A percentile compares a stretch with the other conserved stretches of the same genome.
These are phyloP conservation scores for Sugiyamaella smithiae DNA, from an alignment of 805 yeast genomes.

Conservation along the genomic window DNA sequence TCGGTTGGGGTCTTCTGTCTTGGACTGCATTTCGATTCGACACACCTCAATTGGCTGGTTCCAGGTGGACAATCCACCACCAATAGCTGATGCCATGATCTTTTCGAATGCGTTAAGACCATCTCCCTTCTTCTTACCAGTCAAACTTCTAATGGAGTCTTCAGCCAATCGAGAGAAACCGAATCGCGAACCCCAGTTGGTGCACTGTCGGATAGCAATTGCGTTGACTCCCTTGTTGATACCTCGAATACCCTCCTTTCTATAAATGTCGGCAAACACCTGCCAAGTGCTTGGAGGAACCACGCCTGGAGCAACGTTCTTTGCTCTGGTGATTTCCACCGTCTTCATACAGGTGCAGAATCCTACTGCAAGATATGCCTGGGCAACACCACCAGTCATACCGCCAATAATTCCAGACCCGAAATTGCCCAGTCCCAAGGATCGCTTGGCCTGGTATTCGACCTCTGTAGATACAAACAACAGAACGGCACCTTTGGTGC, in stretches of 20 bases:
- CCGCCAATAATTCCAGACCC: conserved; percentile 94
- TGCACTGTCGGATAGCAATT: conserved; percentile 97
- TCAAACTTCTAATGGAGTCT: conserved; percentile 64
- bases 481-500: conserved; percentile 97
- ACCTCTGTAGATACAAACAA: conserved; percentile 90
- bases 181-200: conserved; percentile 98
- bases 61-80: conserved; percentile 99
- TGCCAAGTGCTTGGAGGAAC: conserved; percentile 73
- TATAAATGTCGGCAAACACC: conserved; percentile 81
- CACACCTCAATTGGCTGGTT: conserved; percentile 98
- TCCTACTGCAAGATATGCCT: conserved; percentile 93
- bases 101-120: conserved; percentile 75
- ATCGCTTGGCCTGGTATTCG: conserved; percentile 65
- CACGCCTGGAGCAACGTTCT: conserved; percentile 67
- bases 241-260: conserved; percentile 87
- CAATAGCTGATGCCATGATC: conserved; percentile 78
- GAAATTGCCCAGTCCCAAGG: conserved; percentile 62
- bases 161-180: conserved; percentile 92
- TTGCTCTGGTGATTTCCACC: conserved; percentile 90
- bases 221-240: conserved; percentile 98
- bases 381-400: conserved; percentile 92
- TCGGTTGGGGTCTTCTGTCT: conserved; percentile 90
- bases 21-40: conserved; percentile 97
- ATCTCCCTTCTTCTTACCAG: conserved; percentile 54
- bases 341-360: conserved; percentile 99